Evolutionary conservation across 768 basidiomycete species (phyloP).

Genomic region (Russula dissimulans): DNA sequence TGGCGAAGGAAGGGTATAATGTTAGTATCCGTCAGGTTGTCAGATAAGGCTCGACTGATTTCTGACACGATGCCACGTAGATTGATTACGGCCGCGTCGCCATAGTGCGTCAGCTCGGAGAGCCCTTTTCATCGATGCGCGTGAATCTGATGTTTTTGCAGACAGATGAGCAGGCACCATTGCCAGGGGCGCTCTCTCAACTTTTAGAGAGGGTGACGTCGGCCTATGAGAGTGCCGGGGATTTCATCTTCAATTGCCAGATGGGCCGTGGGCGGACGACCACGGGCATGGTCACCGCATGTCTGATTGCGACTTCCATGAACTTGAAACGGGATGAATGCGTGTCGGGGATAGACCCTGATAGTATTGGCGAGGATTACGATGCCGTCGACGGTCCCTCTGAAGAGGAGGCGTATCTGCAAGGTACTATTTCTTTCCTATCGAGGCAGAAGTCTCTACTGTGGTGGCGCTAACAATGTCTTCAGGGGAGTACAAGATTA

Average conservation of each 20-base stretch:
- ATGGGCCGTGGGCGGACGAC: conserved; percentile 92
- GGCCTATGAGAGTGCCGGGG: conserved; percentile 48
- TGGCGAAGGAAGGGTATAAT: conserved; percentile 67
- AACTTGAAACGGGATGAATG: conserved; percentile 44
- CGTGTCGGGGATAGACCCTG: conserved; percentile 29
- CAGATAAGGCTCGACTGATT: not conserved
- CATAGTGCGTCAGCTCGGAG: conserved; percentile 47
- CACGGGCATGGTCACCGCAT: conserved; percentile 90
- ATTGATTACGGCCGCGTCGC: conserved; percentile 85
- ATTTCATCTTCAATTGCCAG: conserved; percentile 94
- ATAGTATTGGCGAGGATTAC: conserved; percentile 36
- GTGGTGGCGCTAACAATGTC: not conserved
- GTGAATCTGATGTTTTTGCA: conserved; percentile 26
- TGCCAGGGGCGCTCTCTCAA: conserved; percentile 77
- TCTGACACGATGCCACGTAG: conserved; percentile 28
- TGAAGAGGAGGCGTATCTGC: conserved; percentile 82
- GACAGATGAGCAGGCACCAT: conserved; percentile 96
- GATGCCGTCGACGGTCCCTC: conserved; percentile 74
- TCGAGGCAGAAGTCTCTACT: not conserved
- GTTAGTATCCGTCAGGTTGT: conserved; percentile 28
- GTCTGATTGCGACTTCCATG: conserved; percentile 69
- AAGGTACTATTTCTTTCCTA: conserved; percentile 40
- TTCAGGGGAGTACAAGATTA: conserved; percentile 92
- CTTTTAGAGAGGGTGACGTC: conserved; percentile 65
- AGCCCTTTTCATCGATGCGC: not conserved